Conservation (phyloP, 2,329 filamentous ascomycete species). For the Cadophora gregata region DNA sequence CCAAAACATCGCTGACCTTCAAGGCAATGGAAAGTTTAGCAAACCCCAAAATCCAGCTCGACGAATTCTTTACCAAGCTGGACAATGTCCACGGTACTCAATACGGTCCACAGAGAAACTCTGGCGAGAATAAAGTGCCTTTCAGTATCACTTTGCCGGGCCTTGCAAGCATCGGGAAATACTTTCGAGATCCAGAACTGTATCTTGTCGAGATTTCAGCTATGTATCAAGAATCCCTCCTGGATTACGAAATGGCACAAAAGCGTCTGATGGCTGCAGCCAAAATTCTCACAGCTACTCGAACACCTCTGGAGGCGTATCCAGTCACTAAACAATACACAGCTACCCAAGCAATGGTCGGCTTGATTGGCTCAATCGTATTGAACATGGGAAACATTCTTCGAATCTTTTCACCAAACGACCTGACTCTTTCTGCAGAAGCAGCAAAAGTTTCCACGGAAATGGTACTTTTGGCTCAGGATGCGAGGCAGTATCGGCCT, state of each 20-base stretch:
- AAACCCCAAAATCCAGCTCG: background rate
- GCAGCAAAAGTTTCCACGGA: background rate
- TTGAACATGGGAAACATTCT: background rate
- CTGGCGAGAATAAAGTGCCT: background rate
- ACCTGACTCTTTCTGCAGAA: background rate
- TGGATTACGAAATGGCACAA: background rate
- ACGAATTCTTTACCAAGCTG: slow-evolving; percentile 2
- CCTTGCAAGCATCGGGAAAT: background rate
- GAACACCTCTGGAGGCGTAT: background rate
- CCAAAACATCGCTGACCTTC: background rate
- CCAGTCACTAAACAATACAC: background rate
- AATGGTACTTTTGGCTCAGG: background rate
- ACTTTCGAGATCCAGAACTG: background rate
- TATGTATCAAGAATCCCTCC: background rate
- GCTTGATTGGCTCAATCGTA: background rate
- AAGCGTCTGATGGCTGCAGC: background rate
- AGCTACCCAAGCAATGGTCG: background rate
- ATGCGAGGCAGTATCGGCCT: background rate
- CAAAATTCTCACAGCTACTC: background rate
- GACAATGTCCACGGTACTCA: background rate
- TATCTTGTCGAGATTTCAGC: background rate
- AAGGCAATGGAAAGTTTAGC: slow-evolving; percentile 1
- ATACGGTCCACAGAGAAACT: background rate
- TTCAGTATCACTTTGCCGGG: background rate
- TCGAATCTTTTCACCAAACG: background rate